phyloP scores from a whole-genome alignment of 148 eudicot species.

The Vaccinium darrowii region DNA sequence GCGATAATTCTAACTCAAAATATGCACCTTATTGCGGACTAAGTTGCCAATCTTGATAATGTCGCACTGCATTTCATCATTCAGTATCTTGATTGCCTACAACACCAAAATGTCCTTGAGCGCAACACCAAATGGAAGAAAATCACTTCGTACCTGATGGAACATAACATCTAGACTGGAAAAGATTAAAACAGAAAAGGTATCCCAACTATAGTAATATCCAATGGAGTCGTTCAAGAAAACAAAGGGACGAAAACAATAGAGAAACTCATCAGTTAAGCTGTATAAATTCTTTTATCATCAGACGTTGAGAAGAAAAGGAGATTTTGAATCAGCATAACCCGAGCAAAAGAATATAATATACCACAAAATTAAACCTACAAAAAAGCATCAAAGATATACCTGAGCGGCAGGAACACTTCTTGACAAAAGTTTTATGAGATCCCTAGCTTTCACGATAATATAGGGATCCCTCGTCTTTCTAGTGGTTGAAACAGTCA shows the following conservation, averaged over 20 bases:
- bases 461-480: constrained; percentile 91
- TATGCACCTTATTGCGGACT: constrained; percentile 80
- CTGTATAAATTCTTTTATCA: background rate
- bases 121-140: background rate
- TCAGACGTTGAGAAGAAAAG: background rate
- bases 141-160: background rate
- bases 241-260: background rate
- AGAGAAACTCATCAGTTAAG: background rate
- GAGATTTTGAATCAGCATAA: background rate
- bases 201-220: background rate
- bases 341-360: background rate
- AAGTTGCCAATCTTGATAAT: constrained; percentile 79
- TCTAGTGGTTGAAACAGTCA: constrained; percentile 86
- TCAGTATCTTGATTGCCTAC: constrained; percentile 79
- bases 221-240: background rate
- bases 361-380: background rate
- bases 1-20: background rate
- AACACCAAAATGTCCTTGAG: constrained; percentile 16
- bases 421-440: constrained; percentile 86
- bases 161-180: background rate
- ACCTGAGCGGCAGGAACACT: constrained; percentile 98
- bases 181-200: background rate
- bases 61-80: constrained; percentile 97
- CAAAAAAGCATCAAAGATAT: background rate
- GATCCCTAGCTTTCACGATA: constrained; percentile 82